These are phyloP conservation scores for Mycena maculata DNA, from an alignment of 768 basidiomycete genomes.

Conservation along the genomic window DNA sequence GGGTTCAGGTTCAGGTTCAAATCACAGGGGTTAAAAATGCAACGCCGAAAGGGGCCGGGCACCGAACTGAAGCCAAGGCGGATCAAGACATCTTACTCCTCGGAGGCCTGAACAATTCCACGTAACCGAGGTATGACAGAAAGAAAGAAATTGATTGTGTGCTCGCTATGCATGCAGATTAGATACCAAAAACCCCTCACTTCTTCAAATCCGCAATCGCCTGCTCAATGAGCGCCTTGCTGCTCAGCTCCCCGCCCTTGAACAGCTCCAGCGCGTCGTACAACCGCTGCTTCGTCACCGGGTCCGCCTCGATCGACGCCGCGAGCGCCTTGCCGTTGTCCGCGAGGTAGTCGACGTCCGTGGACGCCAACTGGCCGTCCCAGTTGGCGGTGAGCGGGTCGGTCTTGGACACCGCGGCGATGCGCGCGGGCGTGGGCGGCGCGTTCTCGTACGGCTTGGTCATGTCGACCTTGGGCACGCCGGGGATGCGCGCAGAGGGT, in stretches of 20 bases:
- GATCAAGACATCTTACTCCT: too few species aligned
- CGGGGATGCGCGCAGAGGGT: conserved; percentile 27
- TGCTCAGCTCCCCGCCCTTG: conserved; percentile 44
- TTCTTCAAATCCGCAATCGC: conserved; percentile 1
- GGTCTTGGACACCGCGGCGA: conserved; percentile 19
- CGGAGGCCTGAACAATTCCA: too few species aligned
- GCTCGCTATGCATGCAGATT: too few species aligned
- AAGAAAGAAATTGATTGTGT: too few species aligned
- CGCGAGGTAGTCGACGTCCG: conserved; percentile 46
- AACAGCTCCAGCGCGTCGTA: conserved; percentile 51
- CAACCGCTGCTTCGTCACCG: conserved; percentile 48
- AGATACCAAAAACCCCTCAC: too few species aligned
- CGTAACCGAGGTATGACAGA: too few species aligned
- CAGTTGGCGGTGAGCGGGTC: conserved; percentile 22
- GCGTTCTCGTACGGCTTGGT: not conserved
- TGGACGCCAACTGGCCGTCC: too few species aligned
- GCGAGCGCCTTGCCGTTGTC: conserved; percentile 42
- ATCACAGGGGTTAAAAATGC: too few species aligned
- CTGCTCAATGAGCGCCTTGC: conserved; percentile 3
- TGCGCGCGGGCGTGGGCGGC: conserved; percentile 20
- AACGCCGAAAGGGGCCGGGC: too few species aligned
- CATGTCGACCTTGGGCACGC: conserved; percentile 27
- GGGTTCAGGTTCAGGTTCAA: too few species aligned
- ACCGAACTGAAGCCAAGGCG: too few species aligned
- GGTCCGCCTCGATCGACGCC: conserved; percentile 44